Conservation (phyloP, 139 green algal species). For the Tetratostichococcus sp. region DNA sequence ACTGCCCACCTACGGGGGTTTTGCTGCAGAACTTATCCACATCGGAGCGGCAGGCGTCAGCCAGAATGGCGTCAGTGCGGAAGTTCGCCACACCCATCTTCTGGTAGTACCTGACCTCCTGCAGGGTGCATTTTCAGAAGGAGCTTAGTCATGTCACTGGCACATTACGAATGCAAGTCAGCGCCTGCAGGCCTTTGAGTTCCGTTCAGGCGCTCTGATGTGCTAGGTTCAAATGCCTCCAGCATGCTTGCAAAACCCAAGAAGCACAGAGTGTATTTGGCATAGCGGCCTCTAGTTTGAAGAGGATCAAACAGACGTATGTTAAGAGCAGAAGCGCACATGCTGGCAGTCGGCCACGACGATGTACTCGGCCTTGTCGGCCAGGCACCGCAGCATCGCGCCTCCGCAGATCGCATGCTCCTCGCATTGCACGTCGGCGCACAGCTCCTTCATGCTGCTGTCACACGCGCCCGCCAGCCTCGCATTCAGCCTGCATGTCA, state of each 20-base stretch:
- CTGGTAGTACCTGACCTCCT: neutral
- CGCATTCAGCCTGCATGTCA: slow-evolving; percentile 62
- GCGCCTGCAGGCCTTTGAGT: no score
- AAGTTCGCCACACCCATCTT: slow-evolving; percentile 50
- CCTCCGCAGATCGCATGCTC: slow-evolving; percentile 50
- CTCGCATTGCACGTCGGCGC: slow-evolving; percentile 19
- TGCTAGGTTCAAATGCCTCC: no score
- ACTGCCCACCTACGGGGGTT: no score
- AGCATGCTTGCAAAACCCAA: no score
- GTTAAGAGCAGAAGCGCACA: neutral
- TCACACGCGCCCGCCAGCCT: slow-evolving; percentile 67
- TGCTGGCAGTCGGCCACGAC: slow-evolving; percentile 57
- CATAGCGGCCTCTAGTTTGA: no score
- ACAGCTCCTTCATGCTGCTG: slow-evolving; percentile 64
- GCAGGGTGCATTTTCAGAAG: no score
- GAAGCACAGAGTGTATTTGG: no score
- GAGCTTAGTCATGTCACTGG: no score
- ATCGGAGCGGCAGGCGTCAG: slow-evolving; percentile 61
- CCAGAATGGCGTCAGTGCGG: slow-evolving; percentile 66
- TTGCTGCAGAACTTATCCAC: slow-evolving; percentile 67
- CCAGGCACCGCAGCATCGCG: slow-evolving; percentile 79
- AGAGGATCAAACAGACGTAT: no score
- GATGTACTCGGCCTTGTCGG: slow-evolving; percentile 69
- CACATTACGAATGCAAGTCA: no score
- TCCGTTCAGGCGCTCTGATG: no score